Evolutionary conservation across 768 basidiomycete genomes (phyloP), one percentile per base, ranked within the genome.

Genomic region (Antrodiella citrinella): DNA sequence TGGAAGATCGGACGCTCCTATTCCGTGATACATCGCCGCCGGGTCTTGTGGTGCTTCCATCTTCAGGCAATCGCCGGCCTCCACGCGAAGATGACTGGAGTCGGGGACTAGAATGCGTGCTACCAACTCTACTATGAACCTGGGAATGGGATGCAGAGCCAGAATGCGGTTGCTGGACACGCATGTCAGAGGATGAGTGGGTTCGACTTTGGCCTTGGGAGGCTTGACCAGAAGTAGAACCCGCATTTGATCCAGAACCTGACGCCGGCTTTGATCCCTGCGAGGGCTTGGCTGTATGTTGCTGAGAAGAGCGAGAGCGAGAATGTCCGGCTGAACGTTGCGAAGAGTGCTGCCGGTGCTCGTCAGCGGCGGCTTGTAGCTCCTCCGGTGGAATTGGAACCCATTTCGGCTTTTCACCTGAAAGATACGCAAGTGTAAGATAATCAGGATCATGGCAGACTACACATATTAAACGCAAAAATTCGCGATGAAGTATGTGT

Each of bases 321-420:
- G 65, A 65, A 26, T 59, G 61, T 19, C 65, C 53, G 38, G 58
- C 44, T 20, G 56, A 47, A n/a, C 59, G 61, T 41, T 52, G 49
- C 48, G 54, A 58, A 22, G 58, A 45, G 2, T 57, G 58, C 4
- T 54, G 51, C 4, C 54, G 39, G 2, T 57, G 55, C 4, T 72
- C 70, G 53, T 80, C 77, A 10, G 73, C 71, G 13, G 78, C 71
- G 4, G 76, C 77, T 57, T 76, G 76, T 13, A 81, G 67, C 56
- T 82, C 80, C 47, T 71, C 66, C 0, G 76, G 66, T 2, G 80
- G 78, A 40, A 82, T 77, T n/a, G 72, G 69, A 0, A 75, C 71
- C 81, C 81, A 82, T 65, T 81, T 82, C 4, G 73, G 64, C 65
- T 80, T 81, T 62, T 78, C 78, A 55, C 68, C 76, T 74, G 51